Evolutionary conservation across 805 yeast species (phyloP).

Genomic region (Myxozyma geophila): DNA sequence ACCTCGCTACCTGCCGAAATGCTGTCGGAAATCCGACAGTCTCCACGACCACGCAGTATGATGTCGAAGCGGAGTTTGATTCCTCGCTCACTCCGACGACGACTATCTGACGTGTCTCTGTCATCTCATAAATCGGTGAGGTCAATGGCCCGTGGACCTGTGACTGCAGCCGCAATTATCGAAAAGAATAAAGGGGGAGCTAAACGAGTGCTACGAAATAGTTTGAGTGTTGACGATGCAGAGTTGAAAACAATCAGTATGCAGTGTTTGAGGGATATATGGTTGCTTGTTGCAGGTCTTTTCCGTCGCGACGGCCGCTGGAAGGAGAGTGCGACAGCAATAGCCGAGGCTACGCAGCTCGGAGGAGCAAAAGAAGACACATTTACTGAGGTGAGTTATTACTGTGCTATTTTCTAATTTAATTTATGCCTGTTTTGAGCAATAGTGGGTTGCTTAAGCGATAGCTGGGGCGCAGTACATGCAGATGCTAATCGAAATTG

Average conservation of each 20-base stretch:
- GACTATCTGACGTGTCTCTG: conserved; percentile 29
- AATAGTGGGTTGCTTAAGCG: not conserved
- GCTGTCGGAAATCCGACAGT: conserved; percentile 19
- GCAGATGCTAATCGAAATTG: too few relatives aligned
- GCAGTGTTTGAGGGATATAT: conserved; percentile 34
- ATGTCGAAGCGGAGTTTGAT: conserved; percentile 26
- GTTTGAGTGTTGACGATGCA: conserved; percentile 30
- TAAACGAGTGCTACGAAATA: conserved; percentile 32
- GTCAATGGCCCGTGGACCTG: conserved; percentile 3
- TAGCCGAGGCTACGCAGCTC: conserved; percentile 31
- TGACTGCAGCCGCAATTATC: conserved; percentile 28
- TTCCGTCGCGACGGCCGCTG: conserved; percentile 28
- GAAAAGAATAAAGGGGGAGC: conserved; percentile 34
- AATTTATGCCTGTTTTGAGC: not conserved
- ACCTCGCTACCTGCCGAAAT: conserved; percentile 23
- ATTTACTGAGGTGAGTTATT: conserved; percentile 28
- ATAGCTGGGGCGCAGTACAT: not conserved
- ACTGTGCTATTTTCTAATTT: not conserved
- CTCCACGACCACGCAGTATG: conserved; percentile 18
- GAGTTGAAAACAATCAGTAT: conserved; percentile 31
- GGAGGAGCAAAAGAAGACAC: conserved; percentile 35
- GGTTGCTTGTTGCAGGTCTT: conserved; percentile 35
- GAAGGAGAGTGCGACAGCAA: conserved; percentile 33
- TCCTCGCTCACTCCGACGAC: conserved; percentile 26
- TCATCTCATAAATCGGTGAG: conserved; percentile 19